Evolutionary conservation across 345 rosid species (phyloP), one percentile per base, ranked within the genome.

Genomic region (Aquilaria malaccensis): DNA sequence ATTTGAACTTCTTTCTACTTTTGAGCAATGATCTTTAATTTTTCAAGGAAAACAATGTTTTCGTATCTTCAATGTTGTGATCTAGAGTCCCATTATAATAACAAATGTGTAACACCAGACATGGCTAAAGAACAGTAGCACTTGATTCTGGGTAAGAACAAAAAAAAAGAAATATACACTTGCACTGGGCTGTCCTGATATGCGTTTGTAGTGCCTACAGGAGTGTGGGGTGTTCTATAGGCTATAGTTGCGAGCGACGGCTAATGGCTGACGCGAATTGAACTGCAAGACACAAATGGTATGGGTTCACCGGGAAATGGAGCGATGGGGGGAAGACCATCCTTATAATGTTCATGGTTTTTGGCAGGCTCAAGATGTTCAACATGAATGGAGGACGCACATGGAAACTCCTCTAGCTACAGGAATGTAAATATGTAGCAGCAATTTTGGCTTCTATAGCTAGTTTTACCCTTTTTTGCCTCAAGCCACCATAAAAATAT

Each of bases 281-380:
- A 15, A 11, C 30, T 79, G 83, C 58, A 58, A 58, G 33, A 79
- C 22, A 77, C 67, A 66, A 62, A 43, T 67, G 71, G 73, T 61
- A 30, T 30, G 84, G 84, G 13, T 61, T 80, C 0, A 77, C 10
- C 1, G 87, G 85, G 14, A 71, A 45, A 62, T 80, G 87, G 87
- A 80, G 81, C 55, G 56, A 41, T 29, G 2, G 47, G 2, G 82
- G 76, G 3, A 82, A 82, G 37, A 2, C 63, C 0, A 50, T 75
- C 47, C 76, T 82, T 50, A 75, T 80, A 4, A 5, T 66, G 0
- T 80, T 79, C 43, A 79, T 82, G 82, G 54, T 79, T 32, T 70
- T 70, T 51, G 83, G 86, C 43, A 76, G 69, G 71, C 69, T 81
- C 3, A 79, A 76, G 67, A 70, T 70, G 30, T 79, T 72, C 70